Conservation (phyloP, 2,329 filamentous ascomycete species). For the Calonectria pseudoturangicola region DNA sequence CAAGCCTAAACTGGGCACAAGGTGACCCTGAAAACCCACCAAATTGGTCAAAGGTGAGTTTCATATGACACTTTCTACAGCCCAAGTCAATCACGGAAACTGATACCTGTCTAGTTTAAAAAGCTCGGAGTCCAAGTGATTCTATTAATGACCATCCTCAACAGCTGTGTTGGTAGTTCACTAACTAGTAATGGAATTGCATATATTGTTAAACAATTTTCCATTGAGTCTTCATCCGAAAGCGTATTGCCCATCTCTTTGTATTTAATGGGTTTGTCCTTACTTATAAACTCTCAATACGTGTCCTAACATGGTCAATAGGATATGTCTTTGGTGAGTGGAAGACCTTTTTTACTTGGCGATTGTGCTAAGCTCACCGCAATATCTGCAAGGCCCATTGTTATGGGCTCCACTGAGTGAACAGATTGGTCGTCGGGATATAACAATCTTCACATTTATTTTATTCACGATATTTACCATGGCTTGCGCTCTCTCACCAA, state of each 20-base stretch:
- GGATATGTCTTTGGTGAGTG: slow-evolving; percentile 1
- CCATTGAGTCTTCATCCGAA: neutral
- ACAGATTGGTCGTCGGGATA: neutral
- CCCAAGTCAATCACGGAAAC: neutral
- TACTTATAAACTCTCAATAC: neutral
- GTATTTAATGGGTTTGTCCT: neutral
- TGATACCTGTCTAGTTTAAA: neutral
- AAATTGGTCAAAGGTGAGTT: slow-evolving; percentile 1
- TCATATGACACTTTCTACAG: neutral
- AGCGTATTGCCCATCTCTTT: neutral
- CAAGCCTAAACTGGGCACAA: neutral
- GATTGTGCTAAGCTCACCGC: no score
- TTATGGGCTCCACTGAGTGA: neutral
- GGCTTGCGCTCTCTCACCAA: neutral
- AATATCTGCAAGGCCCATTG: neutral
- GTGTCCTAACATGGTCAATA: neutral
- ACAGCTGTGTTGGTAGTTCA: neutral
- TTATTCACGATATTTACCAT: neutral
- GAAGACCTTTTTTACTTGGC: no score
- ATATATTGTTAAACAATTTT: neutral
- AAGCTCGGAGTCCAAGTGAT: neutral
- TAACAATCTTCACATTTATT: neutral
- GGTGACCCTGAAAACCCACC: neutral
- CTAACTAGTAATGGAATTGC: neutral
- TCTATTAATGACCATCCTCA: neutral